phyloP scores from a whole-genome alignment of 495 filamentous ascomycete species.

The Ramalina intermedia region DNA sequence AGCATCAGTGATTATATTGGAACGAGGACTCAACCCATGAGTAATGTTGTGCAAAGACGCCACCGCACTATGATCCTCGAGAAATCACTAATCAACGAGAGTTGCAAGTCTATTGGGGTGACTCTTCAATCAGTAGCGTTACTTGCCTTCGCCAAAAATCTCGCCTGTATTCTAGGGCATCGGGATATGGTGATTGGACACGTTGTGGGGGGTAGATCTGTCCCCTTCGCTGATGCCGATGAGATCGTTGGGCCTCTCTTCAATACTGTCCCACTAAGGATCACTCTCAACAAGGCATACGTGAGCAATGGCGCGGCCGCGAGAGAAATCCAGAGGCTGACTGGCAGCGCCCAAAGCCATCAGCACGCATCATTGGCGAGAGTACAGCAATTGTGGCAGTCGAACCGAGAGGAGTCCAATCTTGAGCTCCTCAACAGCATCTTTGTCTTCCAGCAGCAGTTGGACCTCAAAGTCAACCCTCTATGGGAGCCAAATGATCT shows the following conservation, averaged over 20 bases:
- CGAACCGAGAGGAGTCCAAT: conserved; percentile 17
- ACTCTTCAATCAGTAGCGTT: conserved; percentile 17
- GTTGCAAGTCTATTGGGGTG: conserved; percentile 11
- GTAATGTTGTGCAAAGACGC: not conserved
- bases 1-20: conserved; percentile 7
- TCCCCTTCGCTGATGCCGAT: conserved; percentile 52
- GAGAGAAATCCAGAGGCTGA: conserved; percentile 10
- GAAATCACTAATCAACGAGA: not conserved
- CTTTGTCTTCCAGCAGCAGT: conserved; percentile 64
- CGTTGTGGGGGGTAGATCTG: conserved; percentile 54
- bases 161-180: conserved; percentile 7
- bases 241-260: conserved; percentile 70
- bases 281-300: conserved; percentile 23
- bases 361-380: conserved; percentile 17
- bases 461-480: conserved; percentile 7
- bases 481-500: conserved; percentile 44
- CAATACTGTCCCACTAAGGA: conserved; percentile 68
- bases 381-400: conserved; percentile 17
- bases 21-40: not conserved
- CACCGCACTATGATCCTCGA: conserved; percentile 9
- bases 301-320: conserved; percentile 3
- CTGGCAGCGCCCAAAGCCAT: conserved; percentile 12
- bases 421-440: conserved; percentile 63
- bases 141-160: conserved; percentile 14
- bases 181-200: conserved; percentile 20